Evolutionary conservation across 75 land plant species (phyloP).

Genomic region (Pseudotsuga menziesii): DNA sequence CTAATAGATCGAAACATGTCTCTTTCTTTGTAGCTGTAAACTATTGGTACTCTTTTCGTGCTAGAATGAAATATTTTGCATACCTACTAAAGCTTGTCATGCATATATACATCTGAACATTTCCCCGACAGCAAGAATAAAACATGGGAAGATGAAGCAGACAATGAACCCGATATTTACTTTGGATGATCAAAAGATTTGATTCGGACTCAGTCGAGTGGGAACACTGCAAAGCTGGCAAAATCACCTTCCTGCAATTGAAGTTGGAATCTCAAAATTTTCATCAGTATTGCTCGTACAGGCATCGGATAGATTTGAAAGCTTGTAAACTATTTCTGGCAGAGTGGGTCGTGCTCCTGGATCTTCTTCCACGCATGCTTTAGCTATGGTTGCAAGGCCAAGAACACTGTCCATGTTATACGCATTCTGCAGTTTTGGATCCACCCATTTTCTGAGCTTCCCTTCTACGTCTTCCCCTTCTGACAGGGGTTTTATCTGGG

Average conservation of each 20-base stretch:
- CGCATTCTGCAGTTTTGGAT: constrained; percentile 24
- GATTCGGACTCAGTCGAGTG: not conserved
- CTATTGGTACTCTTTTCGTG: not conserved
- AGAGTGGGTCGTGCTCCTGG: constrained; percentile 46
- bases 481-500: constrained; percentile 20
- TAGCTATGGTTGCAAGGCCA: constrained; percentile 45
- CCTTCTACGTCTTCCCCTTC: constrained; percentile 22
- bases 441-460: constrained; percentile 53
- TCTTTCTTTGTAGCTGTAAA: not conserved
- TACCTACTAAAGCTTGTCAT: not conserved
- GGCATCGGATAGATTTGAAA: not conserved
- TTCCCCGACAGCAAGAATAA: not conserved
- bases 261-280: not conserved
- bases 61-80: not conserved
- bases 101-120: not conserved
- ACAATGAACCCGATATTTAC: not conserved
- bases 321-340: constrained; percentile 15
- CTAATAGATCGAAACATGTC: not conserved
- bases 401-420: constrained; percentile 48
- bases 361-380: constrained; percentile 42
- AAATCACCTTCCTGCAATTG: not conserved
- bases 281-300: not conserved
- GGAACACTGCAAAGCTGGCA: not conserved
- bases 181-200: not conserved
- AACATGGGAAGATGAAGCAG: not conserved